Evolutionary conservation across 768 basidiomycete genomes (phyloP).

Genomic region (Kwoniella dejecticola): DNA sequence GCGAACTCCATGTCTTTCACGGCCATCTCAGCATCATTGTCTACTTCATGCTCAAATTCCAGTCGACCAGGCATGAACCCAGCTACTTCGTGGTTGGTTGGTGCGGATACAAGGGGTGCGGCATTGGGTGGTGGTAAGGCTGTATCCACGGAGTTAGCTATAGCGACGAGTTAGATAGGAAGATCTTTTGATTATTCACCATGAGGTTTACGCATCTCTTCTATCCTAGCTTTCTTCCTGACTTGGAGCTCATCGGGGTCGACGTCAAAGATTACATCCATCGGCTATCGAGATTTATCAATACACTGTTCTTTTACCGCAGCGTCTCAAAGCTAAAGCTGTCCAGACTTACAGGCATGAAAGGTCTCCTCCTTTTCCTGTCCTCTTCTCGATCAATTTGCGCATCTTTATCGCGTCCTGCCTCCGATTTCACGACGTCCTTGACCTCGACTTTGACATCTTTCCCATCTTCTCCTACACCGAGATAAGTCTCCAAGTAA

Average conservation of each 20-base stretch:
- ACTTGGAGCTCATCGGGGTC: constrained; percentile 82
- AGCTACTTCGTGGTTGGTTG: constrained; percentile 82
- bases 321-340: not conserved
- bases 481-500: constrained; percentile 77
- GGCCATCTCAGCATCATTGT: constrained; percentile 93
- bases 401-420: constrained; percentile 6
- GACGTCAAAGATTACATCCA: constrained; percentile 63
- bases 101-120: constrained; percentile 82
- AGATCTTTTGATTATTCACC: constrained; percentile 33
- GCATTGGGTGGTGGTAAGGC: constrained; percentile 58
- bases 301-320: constrained; percentile 8
- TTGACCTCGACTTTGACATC: constrained; percentile 8
- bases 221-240: constrained; percentile 83
- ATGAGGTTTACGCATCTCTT: constrained; percentile 63
- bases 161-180: not conserved
- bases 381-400: constrained; percentile 21
- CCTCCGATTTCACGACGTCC: constrained; percentile 20
- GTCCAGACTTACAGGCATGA: constrained; percentile 51
- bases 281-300: constrained; percentile 42
- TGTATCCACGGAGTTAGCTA: not conserved
- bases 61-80: constrained; percentile 94
- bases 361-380: constrained; percentile 39
- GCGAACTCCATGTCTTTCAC: constrained; percentile 97
- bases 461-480: constrained; percentile 62
- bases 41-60: constrained; percentile 95